These are phyloP conservation scores for Avena eriantha DNA, from an alignment of 176 grass and related monocot species.

Conservation along the genomic window DNA sequence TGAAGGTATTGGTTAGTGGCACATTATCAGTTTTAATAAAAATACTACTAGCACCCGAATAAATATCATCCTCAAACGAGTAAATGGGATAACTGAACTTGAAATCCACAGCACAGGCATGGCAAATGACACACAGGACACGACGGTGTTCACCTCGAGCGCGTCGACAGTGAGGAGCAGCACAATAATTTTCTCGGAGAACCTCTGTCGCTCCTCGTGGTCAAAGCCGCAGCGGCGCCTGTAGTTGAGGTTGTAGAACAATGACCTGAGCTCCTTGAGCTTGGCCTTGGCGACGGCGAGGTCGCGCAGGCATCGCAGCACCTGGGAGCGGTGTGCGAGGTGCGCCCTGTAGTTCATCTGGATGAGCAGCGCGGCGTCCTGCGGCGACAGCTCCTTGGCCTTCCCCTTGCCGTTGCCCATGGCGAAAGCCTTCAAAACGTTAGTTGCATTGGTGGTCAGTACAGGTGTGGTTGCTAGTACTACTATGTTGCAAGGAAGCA, in stretches of 20 bases:
- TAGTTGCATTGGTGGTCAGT: neutral
- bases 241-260: constrained; percentile 84
- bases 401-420: constrained; percentile 69
- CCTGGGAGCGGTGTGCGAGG: constrained; percentile 78
- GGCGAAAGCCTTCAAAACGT: constrained; percentile 55
- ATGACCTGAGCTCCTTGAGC: constrained; percentile 81
- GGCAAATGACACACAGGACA: neutral
- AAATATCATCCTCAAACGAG: neutral
- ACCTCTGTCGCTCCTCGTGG: constrained; percentile 70
- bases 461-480: neutral
- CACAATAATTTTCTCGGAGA: constrained; percentile 90
- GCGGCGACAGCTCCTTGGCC: constrained; percentile 72
- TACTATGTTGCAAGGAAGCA: neutral
- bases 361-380: constrained; percentile 83
- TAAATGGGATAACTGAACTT: neutral
- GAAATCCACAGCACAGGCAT: too few species aligned
- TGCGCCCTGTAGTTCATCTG: constrained; percentile 81
- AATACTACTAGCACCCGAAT: neutral
- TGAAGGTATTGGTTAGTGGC: too few species aligned
- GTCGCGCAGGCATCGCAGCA: constrained; percentile 78
- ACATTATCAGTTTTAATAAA: neutral
- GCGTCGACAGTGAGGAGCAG: constrained; percentile 84
- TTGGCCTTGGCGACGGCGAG: constrained; percentile 87
- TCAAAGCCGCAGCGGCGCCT: constrained; percentile 52
- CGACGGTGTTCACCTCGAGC: constrained; percentile 62